A percentile compares a stretch with the other conserved stretches of the same genome.
Conservation (phyloP, 352 stramenopile genomes). For the Pythium graminicola region DNA sequence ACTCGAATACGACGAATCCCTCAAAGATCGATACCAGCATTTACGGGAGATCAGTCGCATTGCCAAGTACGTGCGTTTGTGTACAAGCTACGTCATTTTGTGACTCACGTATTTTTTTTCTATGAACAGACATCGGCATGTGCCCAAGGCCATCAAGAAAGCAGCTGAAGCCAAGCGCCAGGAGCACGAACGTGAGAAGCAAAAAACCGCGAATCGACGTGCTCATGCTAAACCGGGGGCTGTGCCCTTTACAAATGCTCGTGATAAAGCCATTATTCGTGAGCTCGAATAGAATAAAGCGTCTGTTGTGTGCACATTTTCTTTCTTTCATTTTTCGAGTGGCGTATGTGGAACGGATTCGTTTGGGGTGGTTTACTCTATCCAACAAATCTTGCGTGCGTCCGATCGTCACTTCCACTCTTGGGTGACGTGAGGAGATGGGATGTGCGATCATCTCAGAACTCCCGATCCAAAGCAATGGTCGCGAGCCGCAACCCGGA, state of each 20-base stretch:
- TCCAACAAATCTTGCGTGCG: no score
- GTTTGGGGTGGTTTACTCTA: no score
- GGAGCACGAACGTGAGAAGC: constrained; percentile 64
- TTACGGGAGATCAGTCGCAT: constrained; percentile 94
- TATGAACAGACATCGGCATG: constrained; percentile 81
- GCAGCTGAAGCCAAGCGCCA: constrained; percentile 86
- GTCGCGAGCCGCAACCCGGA: no score
- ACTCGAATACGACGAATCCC: constrained; percentile 94
- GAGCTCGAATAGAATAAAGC: constrained; percentile 65
- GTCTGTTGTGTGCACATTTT: constrained; percentile 1
- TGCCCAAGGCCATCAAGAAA: constrained; percentile 98
- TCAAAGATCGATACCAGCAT: constrained; percentile 95
- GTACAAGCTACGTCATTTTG: not conserved
- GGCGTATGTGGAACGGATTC: no score
- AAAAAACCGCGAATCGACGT: constrained; percentile 82
- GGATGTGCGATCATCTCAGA: no score
- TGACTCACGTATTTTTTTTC: constrained; percentile 10
- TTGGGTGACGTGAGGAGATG: no score
- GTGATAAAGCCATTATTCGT: constrained; percentile 67
- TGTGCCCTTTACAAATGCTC: constrained; percentile 65
- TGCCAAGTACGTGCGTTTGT: constrained; percentile 58
- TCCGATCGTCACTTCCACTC: no score
- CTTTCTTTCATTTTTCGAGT: not conserved
- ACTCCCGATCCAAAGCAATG: no score
- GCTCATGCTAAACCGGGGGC: constrained; percentile 71